Evolutionary conservation across 805 yeast genomes (phyloP), one percentile per base, ranked within the genome.

Genomic region (Cyberlindnera bimundalis): DNA sequence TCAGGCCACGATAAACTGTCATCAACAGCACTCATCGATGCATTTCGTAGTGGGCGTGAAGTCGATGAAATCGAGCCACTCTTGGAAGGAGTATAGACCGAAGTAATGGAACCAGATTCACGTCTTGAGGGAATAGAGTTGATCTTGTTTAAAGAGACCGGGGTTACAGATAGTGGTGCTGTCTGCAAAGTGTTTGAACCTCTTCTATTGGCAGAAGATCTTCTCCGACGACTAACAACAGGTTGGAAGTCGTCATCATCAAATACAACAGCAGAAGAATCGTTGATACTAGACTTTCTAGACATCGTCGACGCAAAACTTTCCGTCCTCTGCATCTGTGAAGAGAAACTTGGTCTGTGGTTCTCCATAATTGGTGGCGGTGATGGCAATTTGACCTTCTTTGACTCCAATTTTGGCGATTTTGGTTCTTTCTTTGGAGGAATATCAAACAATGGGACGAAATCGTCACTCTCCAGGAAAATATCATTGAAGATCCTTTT

Each of bases 381-480:
- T 8, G 46, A 14, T 18, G 48, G 42, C 3, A 7, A n/a, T 25
- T 39, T 37, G 18, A 33, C 3, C 28, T 40, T 47, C 19, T 41
- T 43, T 10, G 53, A 32, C 16, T 48, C 53, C 7, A 38, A 6
- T 27, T 39, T 51, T 30, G 55, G 53, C 13, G 48, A 37, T 17
- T 36, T 50, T 36, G 37, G 19, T n/a, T 47, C 52, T 29, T 43
- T 43, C 40, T 51, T 53, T 8, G 44, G 17, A 7, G 43, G 33
- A 2, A 54, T 29, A 40, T 68, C 72, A 42, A 67, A 56, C 12
- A 62, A 37, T 2, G 73, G 71, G n/a, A 53, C 57, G 41, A 67
- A 68, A 7, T 45, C 32, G 13, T 61, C 64, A 21, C 59, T 52
- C 8, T 61, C 65, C 43, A 75, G 59, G 42, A 72, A 74, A 5